phyloP scores from a whole-genome alignment of 495 filamentous ascomycete genomes.

The Aspergillus coremiiformis region DNA sequence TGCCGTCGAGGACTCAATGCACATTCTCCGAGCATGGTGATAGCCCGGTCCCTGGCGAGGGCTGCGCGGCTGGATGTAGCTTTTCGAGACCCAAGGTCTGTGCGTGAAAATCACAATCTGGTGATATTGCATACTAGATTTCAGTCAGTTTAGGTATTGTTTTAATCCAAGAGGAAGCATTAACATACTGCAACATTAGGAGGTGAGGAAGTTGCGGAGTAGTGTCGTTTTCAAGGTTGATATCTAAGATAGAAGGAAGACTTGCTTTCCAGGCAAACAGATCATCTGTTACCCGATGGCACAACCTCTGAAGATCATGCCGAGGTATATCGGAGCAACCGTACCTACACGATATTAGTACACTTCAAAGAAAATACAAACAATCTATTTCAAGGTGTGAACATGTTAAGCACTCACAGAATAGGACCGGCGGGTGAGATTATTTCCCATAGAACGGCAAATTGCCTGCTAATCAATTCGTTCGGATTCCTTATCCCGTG shows the following conservation, averaged over 20 bases:
- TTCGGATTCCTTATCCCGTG: conserved; percentile 29
- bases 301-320: conserved; percentile 40
- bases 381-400: neutral
- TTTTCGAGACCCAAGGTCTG: conserved; percentile 45
- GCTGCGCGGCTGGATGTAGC: conserved; percentile 38
- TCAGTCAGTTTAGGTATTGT: neutral
- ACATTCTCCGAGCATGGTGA: conserved; percentile 41
- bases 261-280: conserved; percentile 43
- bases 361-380: conserved; percentile 1
- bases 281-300: conserved; percentile 37
- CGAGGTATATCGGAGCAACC: conserved; percentile 39
- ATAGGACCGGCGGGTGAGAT: conserved; percentile 42
- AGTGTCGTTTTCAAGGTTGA: conserved; percentile 33
- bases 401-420: conserved; percentile 30
- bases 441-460: conserved; percentile 43
- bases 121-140: conserved; percentile 47
- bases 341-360: conserved; percentile 21
- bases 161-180: neutral
- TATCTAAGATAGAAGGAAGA: conserved; percentile 35
- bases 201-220: conserved; percentile 39
- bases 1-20: conserved; percentile 40
- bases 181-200: conserved; percentile 40
- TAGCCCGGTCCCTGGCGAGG: conserved; percentile 41
- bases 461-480: conserved; percentile 39
- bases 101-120: conserved; percentile 46